Conservation (phyloP, 1,284 basidiomycete species). For the Ustilago shanxiensis region DNA sequence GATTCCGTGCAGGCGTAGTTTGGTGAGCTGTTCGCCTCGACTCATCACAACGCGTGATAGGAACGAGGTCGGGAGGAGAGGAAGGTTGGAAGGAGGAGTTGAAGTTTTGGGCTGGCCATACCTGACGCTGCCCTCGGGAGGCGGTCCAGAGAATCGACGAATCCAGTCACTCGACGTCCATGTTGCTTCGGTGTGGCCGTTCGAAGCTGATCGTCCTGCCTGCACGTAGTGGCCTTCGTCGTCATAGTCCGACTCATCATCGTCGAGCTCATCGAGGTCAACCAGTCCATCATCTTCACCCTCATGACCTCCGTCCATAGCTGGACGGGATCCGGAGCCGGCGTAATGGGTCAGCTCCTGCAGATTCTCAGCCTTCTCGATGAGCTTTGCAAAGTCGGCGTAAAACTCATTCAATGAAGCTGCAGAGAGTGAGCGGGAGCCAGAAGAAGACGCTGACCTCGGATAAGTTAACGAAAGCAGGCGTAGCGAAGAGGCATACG, state of each 20-base stretch:
- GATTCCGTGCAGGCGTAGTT: constrained; percentile 62
- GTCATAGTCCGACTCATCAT: constrained; percentile 40
- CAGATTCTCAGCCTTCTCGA: constrained; percentile 34
- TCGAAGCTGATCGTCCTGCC: background rate
- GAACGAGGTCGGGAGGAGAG: constrained; percentile 39
- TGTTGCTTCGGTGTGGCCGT: background rate
- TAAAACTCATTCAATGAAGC: constrained; percentile 46
- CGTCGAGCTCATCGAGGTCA: constrained; percentile 43
- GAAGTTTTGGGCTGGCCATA: constrained; percentile 29
- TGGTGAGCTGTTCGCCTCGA: constrained; percentile 43
- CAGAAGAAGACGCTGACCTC: constrained; percentile 32
- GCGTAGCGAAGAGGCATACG: constrained; percentile 26
- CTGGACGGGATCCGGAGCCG: constrained; percentile 39
- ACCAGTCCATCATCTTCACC: constrained; percentile 41
- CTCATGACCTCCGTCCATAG: constrained; percentile 47
- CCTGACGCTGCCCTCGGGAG: constrained; percentile 44
- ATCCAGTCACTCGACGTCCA: constrained; percentile 31
- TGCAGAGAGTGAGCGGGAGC: constrained; percentile 34
- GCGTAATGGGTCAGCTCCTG: constrained; percentile 58
- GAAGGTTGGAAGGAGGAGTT: constrained; percentile 36
- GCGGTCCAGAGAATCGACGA: constrained; percentile 41
- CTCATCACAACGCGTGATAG: constrained; percentile 34
- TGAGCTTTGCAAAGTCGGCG: constrained; percentile 36
- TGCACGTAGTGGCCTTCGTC: constrained; percentile 31
- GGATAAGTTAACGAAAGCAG: constrained; percentile 61